These are phyloP conservation scores for Phytophthora kernoviae DNA, from an alignment of 352 stramenopile species.

Conservation along the genomic window DNA sequence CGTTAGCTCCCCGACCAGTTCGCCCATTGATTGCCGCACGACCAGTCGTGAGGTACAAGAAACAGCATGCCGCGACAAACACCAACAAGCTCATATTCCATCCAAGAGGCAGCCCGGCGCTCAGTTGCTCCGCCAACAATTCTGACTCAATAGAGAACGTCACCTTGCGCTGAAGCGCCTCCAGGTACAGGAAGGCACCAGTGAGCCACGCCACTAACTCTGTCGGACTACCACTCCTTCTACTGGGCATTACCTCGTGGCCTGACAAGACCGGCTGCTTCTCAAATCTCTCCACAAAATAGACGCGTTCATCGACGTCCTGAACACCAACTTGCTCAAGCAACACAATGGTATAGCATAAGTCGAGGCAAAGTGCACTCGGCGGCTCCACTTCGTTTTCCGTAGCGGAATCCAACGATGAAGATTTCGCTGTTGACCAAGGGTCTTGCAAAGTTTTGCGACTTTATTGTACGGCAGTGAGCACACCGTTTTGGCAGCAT, in stretches of 20 bases:
- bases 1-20: conserved; percentile 16
- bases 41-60: conserved; percentile 58
- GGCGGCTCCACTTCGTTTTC: conserved; percentile 21
- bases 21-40: conserved; percentile 11
- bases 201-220: conserved; percentile 67
- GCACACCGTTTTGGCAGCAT: conserved; percentile 48
- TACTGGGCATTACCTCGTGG: conserved; percentile 6
- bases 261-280: conserved; percentile 25
- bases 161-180: conserved; percentile 61
- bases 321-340: conserved; percentile 59
- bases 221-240: conserved; percentile 14
- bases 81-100: conserved; percentile 71
- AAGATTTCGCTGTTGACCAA: background rate
- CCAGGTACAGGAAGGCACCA: conserved; percentile 68
- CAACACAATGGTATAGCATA: conserved; percentile 69
- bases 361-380: conserved; percentile 53
- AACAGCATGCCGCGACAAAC: conserved; percentile 50
- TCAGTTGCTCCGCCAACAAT: conserved; percentile 64
- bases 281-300: conserved; percentile 58
- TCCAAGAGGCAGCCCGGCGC: conserved; percentile 69
- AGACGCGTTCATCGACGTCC: conserved; percentile 53
- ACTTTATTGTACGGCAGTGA: conserved; percentile 28
- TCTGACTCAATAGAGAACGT: conserved; percentile 67
- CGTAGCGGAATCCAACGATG: conserved; percentile 2
- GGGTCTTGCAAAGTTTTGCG: background rate